A percentile compares a stretch with the other conserved stretches of the same genome.
Conservation (phyloP, 306 rosid species). For the Casuarina equisetifolia region DNA sequence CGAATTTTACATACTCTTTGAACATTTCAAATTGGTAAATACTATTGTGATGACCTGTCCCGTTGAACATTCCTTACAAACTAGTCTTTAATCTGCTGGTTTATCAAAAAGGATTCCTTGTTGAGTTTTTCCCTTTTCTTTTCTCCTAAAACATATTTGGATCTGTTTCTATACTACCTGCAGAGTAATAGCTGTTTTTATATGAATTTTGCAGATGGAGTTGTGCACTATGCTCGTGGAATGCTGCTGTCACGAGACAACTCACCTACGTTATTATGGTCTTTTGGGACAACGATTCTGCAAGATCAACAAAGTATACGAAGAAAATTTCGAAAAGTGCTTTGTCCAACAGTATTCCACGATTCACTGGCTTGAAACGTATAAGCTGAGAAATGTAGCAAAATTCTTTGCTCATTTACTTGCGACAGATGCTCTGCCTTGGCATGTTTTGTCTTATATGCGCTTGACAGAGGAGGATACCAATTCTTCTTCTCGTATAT, state of each 20-base stretch:
- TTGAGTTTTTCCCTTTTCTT: neutral
- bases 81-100: neutral
- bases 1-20: neutral
- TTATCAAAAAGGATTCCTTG: neutral
- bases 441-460: slow-evolving; percentile 80
- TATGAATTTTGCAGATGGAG: slow-evolving; percentile 60
- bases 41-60: neutral
- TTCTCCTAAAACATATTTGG: neutral
- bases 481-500: slow-evolving; percentile 83
- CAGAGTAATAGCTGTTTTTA: slow-evolving; percentile 11
- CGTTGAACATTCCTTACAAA: neutral
- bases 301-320: slow-evolving; percentile 80
- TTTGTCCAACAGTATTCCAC: slow-evolving; percentile 86
- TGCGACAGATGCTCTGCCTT: slow-evolving; percentile 84
- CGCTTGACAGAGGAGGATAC: slow-evolving; percentile 90
- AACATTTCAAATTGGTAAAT: neutral
- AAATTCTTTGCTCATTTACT: slow-evolving; percentile 91
- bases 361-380: slow-evolving; percentile 3
- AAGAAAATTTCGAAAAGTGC: slow-evolving; percentile 89
- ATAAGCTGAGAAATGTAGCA: slow-evolving; percentile 49
- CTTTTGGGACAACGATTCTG: slow-evolving; percentile 90
- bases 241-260: slow-evolving; percentile 93
- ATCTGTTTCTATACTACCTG: neutral
- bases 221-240: slow-evolving; percentile 76
- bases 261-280: slow-evolving; percentile 84